Conservation (phyloP, 2,329 filamentous ascomycete genomes). For the Cercospora sp. region DNA sequence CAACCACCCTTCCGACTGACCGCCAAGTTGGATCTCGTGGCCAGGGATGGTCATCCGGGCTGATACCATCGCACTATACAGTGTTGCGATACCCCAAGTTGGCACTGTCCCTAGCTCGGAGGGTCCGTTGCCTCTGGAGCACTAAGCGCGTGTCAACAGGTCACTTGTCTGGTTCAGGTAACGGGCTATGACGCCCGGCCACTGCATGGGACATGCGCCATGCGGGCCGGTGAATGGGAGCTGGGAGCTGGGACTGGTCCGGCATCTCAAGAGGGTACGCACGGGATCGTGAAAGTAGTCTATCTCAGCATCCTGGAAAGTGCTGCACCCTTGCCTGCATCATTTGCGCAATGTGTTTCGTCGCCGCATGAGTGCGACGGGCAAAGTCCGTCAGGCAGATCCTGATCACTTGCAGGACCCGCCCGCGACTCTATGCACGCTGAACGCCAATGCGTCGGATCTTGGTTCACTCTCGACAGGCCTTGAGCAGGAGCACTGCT, state of each 20-base stretch:
- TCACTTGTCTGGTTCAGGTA: slow-evolving; percentile 26
- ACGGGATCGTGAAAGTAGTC: slow-evolving; percentile 24
- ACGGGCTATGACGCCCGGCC: slow-evolving; percentile 23
- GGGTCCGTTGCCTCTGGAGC: slow-evolving; percentile 18
- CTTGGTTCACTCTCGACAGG: slow-evolving; percentile 25
- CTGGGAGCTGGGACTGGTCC: slow-evolving; percentile 28
- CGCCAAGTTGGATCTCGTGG: background rate
- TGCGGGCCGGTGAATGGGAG: slow-evolving; percentile 24
- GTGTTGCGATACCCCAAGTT: slow-evolving; percentile 26
- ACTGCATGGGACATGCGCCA: slow-evolving; percentile 27
- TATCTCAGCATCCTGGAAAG: slow-evolving; percentile 25
- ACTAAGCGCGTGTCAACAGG: slow-evolving; percentile 31
- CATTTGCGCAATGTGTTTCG: slow-evolving; percentile 32
- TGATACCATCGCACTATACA: slow-evolving; percentile 13
- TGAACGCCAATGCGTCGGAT: slow-evolving; percentile 29
- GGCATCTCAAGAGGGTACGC: slow-evolving; percentile 23
- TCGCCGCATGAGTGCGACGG: slow-evolving; percentile 29
- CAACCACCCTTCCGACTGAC: background rate
- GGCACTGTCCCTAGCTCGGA: slow-evolving; percentile 20
- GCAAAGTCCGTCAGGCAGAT: slow-evolving; percentile 25
- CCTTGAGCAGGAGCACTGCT: slow-evolving; percentile 19
- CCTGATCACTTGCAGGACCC: slow-evolving; percentile 30
- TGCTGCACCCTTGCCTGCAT: slow-evolving; percentile 28
- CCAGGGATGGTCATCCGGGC: slow-evolving; percentile 6
- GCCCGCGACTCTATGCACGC: slow-evolving; percentile 26